Conservation (phyloP, 768 basidiomycete species). For the Rossbeevera mucosa region DNA sequence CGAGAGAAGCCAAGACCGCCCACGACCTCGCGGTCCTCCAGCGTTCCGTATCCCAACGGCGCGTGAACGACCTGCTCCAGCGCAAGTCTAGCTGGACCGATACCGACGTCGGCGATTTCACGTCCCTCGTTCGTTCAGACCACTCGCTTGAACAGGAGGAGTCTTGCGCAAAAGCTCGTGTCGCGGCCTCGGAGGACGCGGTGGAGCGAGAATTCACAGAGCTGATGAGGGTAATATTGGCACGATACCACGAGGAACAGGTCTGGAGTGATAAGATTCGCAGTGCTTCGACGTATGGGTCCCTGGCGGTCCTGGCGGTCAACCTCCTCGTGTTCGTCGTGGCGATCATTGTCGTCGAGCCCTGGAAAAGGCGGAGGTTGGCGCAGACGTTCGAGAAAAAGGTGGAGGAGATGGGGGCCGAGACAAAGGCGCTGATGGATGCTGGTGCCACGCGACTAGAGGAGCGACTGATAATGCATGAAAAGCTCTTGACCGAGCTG, state of each 20-base stretch:
- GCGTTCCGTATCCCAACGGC: slow-evolving; percentile 85
- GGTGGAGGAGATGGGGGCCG: slow-evolving; percentile 51
- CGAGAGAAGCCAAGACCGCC: slow-evolving; percentile 66
- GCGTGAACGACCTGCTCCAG: slow-evolving; percentile 91
- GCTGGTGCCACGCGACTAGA: slow-evolving; percentile 46
- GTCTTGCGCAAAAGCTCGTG: slow-evolving; percentile 57
- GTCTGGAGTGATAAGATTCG: slow-evolving; percentile 99
- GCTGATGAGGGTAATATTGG: slow-evolving; percentile 84
- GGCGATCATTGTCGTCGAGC: slow-evolving; percentile 90
- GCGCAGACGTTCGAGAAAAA: slow-evolving; percentile 88
- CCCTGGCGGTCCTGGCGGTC: slow-evolving; percentile 75
- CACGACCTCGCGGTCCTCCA: slow-evolving; percentile 76
- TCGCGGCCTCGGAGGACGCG: slow-evolving; percentile 65
- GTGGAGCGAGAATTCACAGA: slow-evolving; percentile 86
- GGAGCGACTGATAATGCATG: slow-evolving; percentile 47
- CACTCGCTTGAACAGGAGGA: slow-evolving; percentile 85
- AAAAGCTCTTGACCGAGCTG: slow-evolving; percentile 30
- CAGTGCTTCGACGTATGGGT: slow-evolving; percentile 90
- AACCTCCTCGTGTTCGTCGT: slow-evolving; percentile 88
- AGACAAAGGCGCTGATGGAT: slow-evolving; percentile 41
- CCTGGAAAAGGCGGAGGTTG: slow-evolving; percentile 87
- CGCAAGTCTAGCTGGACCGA: slow-evolving; percentile 95
- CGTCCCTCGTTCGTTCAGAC: slow-evolving; percentile 84
- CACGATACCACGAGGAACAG: slow-evolving; percentile 96
- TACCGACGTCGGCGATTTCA: slow-evolving; percentile 81